Conservation (phyloP, 345 rosid species). For the Lagerstroemia speciosa region DNA sequence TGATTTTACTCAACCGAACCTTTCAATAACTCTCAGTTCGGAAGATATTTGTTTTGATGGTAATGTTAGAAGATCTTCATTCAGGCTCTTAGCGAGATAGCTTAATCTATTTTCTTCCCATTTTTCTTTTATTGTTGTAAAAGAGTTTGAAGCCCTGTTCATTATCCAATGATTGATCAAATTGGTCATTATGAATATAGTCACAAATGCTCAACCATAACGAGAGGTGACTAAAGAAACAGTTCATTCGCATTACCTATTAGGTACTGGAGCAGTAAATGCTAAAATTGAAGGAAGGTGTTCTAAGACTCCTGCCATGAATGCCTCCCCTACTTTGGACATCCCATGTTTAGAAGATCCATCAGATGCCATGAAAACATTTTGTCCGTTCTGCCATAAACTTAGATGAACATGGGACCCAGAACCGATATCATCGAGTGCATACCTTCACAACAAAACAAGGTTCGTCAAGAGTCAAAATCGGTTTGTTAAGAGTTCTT, state of each 20-base stretch:
- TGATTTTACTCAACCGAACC: not conserved
- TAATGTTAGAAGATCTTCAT: no score
- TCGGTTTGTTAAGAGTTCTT: not conserved
- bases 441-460: constrained; percentile 44
- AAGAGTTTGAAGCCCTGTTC: not conserved
- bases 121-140: not conserved
- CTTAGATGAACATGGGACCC: constrained; percentile 96
- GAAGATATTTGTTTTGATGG: not conserved
- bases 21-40: not conserved
- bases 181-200: not conserved
- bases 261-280: constrained; percentile 80
- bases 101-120: not conserved
- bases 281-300: constrained; percentile 92
- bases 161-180: not conserved
- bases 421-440: constrained; percentile 75
- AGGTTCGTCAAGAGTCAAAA: no score
- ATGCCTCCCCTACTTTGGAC: constrained; percentile 58
- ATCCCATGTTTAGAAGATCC: constrained; percentile 62
- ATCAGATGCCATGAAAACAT: constrained; percentile 66
- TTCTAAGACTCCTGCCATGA: constrained; percentile 85
- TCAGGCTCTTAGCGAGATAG: not conserved
- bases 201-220: no score
- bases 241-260: constrained; percentile 39
- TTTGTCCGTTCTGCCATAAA: constrained; percentile 66
- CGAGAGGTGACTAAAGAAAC: no score